A percentile compares a stretch with the other conserved stretches of the same genome.
These are phyloP conservation scores for Juglanconis oblonga DNA, from an alignment of 2,329 filamentous ascomycete genomes.

Conservation along the genomic window DNA sequence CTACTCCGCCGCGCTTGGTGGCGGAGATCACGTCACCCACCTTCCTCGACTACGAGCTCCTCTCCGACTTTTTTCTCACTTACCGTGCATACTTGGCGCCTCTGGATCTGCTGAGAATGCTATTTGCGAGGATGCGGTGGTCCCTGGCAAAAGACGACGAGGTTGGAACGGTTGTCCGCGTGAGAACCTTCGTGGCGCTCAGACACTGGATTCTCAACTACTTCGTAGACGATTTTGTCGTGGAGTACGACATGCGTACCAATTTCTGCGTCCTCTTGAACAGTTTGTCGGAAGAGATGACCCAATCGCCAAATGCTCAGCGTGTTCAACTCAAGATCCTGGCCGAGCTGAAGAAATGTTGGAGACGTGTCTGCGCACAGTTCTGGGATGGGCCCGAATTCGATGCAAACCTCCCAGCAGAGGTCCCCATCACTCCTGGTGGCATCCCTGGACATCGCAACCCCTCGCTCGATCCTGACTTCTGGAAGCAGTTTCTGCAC, in stretches of 20 bases:
- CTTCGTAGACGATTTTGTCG: constrained; percentile 89
- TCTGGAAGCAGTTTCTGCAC: constrained; percentile 47
- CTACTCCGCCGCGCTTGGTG: constrained; percentile 85
- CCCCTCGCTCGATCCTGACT: constrained; percentile 50
- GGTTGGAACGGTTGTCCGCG: constrained; percentile 87
- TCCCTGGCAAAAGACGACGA: constrained; percentile 78
- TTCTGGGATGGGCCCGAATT: constrained; percentile 82
- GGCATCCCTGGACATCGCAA: constrained; percentile 64
- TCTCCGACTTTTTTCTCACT: constrained; percentile 97
- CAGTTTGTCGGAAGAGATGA: constrained; percentile 55
- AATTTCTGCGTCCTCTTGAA: constrained; percentile 83
- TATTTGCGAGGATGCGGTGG: constrained; percentile 84
- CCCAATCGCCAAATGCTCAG: constrained; percentile 38
- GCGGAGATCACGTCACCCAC: constrained; percentile 95
- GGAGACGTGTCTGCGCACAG: constrained; percentile 83
- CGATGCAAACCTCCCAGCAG: constrained; percentile 56
- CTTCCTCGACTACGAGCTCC: constrained; percentile 93
- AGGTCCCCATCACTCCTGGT: constrained; percentile 71
- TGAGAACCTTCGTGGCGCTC: constrained; percentile 90
- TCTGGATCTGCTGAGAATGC: constrained; percentile 73
- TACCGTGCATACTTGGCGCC: constrained; percentile 84
- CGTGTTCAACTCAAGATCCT: constrained; percentile 77
- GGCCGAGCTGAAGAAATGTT: constrained; percentile 93
- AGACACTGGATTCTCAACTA: constrained; percentile 98
- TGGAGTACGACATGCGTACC: constrained; percentile 68